These are phyloP conservation scores for Suillus variegatus DNA, from an alignment of 768 basidiomycete species.

Conservation along the genomic window DNA sequence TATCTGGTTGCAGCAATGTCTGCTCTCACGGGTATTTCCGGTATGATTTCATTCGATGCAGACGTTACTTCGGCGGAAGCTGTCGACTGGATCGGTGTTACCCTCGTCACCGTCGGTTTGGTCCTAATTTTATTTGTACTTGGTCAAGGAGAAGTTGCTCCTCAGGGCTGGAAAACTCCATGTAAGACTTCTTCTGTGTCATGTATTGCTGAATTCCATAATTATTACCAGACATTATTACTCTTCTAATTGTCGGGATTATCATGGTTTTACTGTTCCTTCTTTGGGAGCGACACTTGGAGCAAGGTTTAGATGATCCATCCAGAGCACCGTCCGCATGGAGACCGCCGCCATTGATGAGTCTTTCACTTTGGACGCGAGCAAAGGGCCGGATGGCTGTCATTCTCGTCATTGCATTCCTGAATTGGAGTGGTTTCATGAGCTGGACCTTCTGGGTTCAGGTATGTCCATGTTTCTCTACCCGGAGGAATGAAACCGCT, in stretches of 20 bases:
- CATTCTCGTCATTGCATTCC: constrained; percentile 60
- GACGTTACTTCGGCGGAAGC: constrained; percentile 45
- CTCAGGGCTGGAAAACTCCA: constrained; percentile 58
- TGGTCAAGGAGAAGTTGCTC: constrained; percentile 62
- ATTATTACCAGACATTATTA: constrained; percentile 62
- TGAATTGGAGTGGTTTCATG: constrained; percentile 55
- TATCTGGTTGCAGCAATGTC: constrained; percentile 63
- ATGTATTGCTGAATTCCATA: constrained; percentile 19
- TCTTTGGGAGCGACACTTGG: constrained; percentile 67
- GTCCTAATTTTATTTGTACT: constrained; percentile 75
- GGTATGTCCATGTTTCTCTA: constrained; percentile 24
- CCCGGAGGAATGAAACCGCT: neutral
- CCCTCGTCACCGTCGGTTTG: constrained; percentile 63
- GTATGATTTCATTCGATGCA: constrained; percentile 56
- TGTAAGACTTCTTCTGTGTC: constrained; percentile 38
- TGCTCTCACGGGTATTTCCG: constrained; percentile 52
- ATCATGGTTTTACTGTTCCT: constrained; percentile 57
- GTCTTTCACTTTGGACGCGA: constrained; percentile 59
- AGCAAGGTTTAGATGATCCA: constrained; percentile 28
- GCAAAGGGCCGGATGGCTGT: constrained; percentile 61
- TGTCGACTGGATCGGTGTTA: constrained; percentile 79
- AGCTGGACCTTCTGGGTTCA: constrained; percentile 54
- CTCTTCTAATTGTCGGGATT: constrained; percentile 62
- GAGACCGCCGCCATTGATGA: constrained; percentile 66
- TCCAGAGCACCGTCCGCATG: constrained; percentile 25